A percentile compares a stretch with the other conserved stretches of the same genome.
Conservation (phyloP, 2,329 filamentous ascomycete genomes). For the Cladosporium halotolerans region DNA sequence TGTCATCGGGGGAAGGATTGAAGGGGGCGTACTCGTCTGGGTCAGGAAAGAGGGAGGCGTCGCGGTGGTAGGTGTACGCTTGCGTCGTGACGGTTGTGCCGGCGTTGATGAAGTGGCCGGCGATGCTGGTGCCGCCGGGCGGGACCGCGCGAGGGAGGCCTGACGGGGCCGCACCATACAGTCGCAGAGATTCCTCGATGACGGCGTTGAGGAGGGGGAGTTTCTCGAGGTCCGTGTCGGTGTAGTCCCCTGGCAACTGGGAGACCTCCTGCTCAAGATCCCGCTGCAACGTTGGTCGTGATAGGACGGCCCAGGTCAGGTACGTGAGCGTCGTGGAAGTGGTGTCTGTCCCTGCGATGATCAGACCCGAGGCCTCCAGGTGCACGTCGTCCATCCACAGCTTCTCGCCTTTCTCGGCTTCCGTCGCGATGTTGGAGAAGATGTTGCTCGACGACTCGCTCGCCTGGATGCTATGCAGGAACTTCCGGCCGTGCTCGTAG, state of each 20-base stretch:
- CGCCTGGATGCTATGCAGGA: slow-evolving; percentile 21
- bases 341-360: slow-evolving; percentile 44
- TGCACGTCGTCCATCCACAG: slow-evolving; percentile 21
- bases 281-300: slow-evolving; percentile 16
- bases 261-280: slow-evolving; percentile 23
- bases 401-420: slow-evolving; percentile 22
- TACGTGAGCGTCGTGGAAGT: slow-evolving; percentile 28
- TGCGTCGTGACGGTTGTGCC: slow-evolving; percentile 20
- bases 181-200: slow-evolving; percentile 19
- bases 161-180: slow-evolving; percentile 18
- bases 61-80: slow-evolving; percentile 19
- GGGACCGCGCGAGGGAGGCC: slow-evolving; percentile 19
- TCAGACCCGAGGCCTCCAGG: slow-evolving; percentile 35
- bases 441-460: slow-evolving; percentile 19
- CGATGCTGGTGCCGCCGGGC: slow-evolving; percentile 14
- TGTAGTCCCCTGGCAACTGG: slow-evolving; percentile 13
- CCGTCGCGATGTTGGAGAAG: slow-evolving; percentile 24
- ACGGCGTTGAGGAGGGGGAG: slow-evolving; percentile 15
- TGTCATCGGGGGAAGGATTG: not conserved
- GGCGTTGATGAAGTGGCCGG: slow-evolving; percentile 13
- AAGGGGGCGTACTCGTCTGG: slow-evolving; percentile 12
- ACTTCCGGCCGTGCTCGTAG: slow-evolving; percentile 18
- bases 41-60: slow-evolving; percentile 18
- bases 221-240: slow-evolving; percentile 13
- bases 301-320: slow-evolving; percentile 25